These are phyloP conservation scores for Nakazawaea peltata DNA, from an alignment of 805 yeast genomes.

Conservation along the genomic window DNA sequence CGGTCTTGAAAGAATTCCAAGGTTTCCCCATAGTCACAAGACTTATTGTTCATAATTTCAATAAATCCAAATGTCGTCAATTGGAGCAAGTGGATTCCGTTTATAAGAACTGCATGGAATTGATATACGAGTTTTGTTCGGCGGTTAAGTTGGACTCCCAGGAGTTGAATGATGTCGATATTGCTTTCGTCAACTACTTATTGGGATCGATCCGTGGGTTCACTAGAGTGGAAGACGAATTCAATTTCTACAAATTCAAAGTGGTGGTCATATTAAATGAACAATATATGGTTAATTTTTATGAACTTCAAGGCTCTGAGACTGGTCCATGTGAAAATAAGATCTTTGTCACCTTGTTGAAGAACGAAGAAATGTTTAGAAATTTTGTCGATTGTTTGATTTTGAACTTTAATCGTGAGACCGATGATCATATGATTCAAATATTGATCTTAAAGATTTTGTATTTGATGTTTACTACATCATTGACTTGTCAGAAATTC, in stretches of 20 bases:
- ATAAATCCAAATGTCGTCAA: slow-evolving; percentile 4
- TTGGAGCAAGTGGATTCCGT: slow-evolving; percentile 7
- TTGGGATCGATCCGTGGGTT: slow-evolving; percentile 34
- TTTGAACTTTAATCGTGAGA: slow-evolving; percentile 67
- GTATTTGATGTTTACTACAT: slow-evolving; percentile 63
- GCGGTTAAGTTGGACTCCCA: slow-evolving; percentile 33
- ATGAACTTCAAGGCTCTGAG: slow-evolving; percentile 14
- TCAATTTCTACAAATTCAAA: slow-evolving; percentile 61
- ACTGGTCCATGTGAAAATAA: slow-evolving; percentile 27
- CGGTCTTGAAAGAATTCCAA: slow-evolving; percentile 39
- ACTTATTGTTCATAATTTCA: slow-evolving; percentile 19
- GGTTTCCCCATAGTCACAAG: slow-evolving; percentile 37
- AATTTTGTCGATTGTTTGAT: slow-evolving; percentile 64
- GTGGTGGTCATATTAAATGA: slow-evolving; percentile 73
- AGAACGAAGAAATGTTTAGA: slow-evolving; percentile 33
- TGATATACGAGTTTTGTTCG: slow-evolving; percentile 48
- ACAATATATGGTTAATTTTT: slow-evolving; percentile 68
- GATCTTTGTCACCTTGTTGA: slow-evolving; percentile 47
- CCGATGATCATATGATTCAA: slow-evolving; percentile 56
- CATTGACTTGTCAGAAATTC: slow-evolving; percentile 55
- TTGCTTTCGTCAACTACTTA: slow-evolving; percentile 37
- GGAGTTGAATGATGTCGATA: slow-evolving; percentile 34
- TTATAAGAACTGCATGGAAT: slow-evolving; percentile 32
- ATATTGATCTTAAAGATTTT: slow-evolving; percentile 74
- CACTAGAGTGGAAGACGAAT: slow-evolving; percentile 42